Conservation (phyloP, 352 stramenopile genomes). For the Pythium monospermum region DNA sequence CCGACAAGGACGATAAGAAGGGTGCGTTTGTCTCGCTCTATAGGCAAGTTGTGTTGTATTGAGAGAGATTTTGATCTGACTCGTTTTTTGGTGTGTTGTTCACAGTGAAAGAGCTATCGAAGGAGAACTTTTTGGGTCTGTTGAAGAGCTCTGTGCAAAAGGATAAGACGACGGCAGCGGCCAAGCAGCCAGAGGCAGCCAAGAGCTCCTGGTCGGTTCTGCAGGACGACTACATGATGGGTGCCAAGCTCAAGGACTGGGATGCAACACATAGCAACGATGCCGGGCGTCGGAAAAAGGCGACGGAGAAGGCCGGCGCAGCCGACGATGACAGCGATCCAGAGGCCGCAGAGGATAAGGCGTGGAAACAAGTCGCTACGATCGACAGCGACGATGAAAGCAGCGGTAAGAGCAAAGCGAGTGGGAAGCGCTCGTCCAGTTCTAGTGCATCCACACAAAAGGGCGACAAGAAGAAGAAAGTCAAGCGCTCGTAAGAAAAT, state of each 20-base stretch:
- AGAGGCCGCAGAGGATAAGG: conserved; percentile 55
- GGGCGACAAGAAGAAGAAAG: conserved; percentile 36
- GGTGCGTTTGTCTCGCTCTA: conserved; percentile 16
- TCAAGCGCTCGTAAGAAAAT: conserved; percentile 27
- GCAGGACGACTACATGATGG: conserved; percentile 86
- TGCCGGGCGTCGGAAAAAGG: conserved; percentile 7
- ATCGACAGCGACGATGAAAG: conserved; percentile 45
- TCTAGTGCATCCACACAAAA: conserved; percentile 18
- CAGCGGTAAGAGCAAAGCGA: conserved; percentile 31
- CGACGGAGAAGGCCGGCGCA: conserved; percentile 11
- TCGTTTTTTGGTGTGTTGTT: not conserved
- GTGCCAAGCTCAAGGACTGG: conserved; percentile 83
- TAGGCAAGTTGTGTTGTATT: not conserved
- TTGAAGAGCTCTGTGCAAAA: conserved; percentile 51
- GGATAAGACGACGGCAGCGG: conserved; percentile 12
- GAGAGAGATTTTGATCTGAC: not conserved
- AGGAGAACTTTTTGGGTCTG: conserved; percentile 78
- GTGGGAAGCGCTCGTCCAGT: not conserved
- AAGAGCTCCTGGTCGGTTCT: conserved; percentile 81
- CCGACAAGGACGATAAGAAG: conserved; percentile 70
- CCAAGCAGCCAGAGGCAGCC: conserved; percentile 21
- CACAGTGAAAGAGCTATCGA: conserved; percentile 76
- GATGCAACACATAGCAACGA: conserved; percentile 36
- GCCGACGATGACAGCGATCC: conserved; percentile 46
- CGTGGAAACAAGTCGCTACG: conserved; percentile 53